Evolutionary conservation across 1,284 basidiomycete species (phyloP).

Genomic region (Peniophora sp.): DNA sequence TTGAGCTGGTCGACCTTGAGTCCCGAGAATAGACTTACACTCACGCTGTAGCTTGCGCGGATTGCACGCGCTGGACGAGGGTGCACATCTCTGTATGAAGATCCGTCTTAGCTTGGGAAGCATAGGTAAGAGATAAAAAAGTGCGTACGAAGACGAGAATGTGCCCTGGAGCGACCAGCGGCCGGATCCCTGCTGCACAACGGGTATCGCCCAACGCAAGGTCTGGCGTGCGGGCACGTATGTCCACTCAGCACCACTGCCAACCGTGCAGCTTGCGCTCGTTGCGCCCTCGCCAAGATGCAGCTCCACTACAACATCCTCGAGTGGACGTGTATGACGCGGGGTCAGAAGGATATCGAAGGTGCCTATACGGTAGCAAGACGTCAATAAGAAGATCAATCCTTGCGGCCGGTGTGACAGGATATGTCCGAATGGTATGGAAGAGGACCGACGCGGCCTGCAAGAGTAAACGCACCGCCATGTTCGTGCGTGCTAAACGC

Average conservation of each 20-base stretch:
- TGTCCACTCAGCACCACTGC: constrained; percentile 69
- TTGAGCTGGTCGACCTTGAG: constrained; percentile 83
- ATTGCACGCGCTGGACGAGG: constrained; percentile 65
- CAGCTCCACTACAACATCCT: constrained; percentile 64
- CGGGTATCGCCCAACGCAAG: constrained; percentile 71
- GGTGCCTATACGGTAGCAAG: constrained; percentile 37
- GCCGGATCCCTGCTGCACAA: constrained; percentile 54
- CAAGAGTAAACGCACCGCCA: too few relatives aligned
- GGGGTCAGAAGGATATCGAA: constrained; percentile 70
- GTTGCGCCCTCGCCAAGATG: constrained; percentile 68
- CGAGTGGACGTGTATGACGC: constrained; percentile 57
- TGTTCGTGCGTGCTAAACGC: too few relatives aligned
- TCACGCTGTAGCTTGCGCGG: constrained; percentile 63
- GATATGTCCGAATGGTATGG: too few relatives aligned
- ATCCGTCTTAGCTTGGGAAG: neutral
- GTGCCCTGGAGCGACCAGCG: constrained; percentile 72
- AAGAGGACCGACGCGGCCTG: too few relatives aligned
- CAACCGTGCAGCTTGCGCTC: constrained; percentile 54
- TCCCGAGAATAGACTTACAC: constrained; percentile 69
- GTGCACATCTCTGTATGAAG: constrained; percentile 21
- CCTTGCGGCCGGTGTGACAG: too few relatives aligned
- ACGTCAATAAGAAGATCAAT: too few relatives aligned
- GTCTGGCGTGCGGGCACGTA: constrained; percentile 71
- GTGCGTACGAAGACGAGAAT: constrained; percentile 43
- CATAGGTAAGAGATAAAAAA: neutral